phyloP scores from a whole-genome alignment of 257 asterid species.

The Petrea volubilis region DNA sequence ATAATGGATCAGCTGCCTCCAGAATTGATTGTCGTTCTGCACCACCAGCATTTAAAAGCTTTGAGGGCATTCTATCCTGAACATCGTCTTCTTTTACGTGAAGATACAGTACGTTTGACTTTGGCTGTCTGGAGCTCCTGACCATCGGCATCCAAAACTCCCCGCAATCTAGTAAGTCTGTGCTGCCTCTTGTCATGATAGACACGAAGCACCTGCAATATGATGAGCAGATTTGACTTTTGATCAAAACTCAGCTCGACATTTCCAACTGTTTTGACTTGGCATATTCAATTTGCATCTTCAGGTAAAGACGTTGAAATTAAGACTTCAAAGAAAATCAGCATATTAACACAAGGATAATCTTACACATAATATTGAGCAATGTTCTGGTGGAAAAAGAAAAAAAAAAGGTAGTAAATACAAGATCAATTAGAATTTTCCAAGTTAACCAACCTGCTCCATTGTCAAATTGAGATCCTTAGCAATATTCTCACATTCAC shows the following conservation, averaged over 20 bases:
- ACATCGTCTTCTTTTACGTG: constrained; percentile 55
- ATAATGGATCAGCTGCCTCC: constrained; percentile 31
- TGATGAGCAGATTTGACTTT: constrained; percentile 4
- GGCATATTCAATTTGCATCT: constrained; percentile 5
- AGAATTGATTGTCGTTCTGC: constrained; percentile 40
- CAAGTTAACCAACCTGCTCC: constrained; percentile 73
- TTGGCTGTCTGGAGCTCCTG: constrained; percentile 33
- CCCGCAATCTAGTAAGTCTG: constrained; percentile 42
- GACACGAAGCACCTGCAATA: constrained; percentile 80
- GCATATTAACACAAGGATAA: constrained; percentile 5
- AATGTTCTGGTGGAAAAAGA: neutral
- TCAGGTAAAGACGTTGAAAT: neutral
- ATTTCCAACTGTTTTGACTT: constrained; percentile 9
- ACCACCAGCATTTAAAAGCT: constrained; percentile 33
- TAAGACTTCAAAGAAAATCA: constrained; percentile 3
- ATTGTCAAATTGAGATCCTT: constrained; percentile 79
- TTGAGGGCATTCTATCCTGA: constrained; percentile 40
- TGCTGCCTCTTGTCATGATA: constrained; percentile 65
- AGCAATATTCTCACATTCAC: constrained; percentile 77
- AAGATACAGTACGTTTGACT: constrained; percentile 32
- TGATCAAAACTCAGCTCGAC: constrained; percentile 15
- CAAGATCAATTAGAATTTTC: neutral
- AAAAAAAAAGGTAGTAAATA: too few relatives aligned
- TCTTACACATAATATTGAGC: constrained; percentile 9
- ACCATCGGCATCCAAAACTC: constrained; percentile 43